Evolutionary conservation across 1,139 yeast genomes (phyloP).

Genomic region (Pichia sp.): DNA sequence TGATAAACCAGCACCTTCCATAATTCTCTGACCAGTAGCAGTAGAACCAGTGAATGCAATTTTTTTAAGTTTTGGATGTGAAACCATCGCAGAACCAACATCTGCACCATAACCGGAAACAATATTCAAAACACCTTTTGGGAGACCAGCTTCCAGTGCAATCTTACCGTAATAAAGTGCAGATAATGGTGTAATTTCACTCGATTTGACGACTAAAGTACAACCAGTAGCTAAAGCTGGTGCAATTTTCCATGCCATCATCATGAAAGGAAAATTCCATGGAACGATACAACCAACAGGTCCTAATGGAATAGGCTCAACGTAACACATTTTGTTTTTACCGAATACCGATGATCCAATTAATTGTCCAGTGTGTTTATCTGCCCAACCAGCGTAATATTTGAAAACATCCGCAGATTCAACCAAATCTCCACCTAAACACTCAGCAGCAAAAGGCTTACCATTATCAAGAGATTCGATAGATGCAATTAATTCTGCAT

Average conservation of each 20-base stretch:
- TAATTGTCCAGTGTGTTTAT: constrained; percentile 63
- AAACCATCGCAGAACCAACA: constrained; percentile 53
- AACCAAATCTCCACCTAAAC: constrained; percentile 43
- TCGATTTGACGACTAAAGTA: constrained; percentile 72
- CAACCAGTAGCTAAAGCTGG: constrained; percentile 83
- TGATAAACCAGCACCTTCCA: constrained; percentile 60
- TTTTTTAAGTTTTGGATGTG: constrained; percentile 57
- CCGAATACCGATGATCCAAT: constrained; percentile 34
- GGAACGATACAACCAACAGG: constrained; percentile 82
- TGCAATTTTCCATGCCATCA: constrained; percentile 75
- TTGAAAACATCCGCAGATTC: constrained; percentile 49
- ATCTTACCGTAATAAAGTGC: constrained; percentile 60
- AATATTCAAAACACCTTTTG: constrained; percentile 72
- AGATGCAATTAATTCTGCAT: constrained; percentile 43
- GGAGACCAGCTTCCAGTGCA: constrained; percentile 66
- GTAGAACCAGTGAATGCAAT: constrained; percentile 88
- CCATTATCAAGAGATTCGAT: constrained; percentile 58
- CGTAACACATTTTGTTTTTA: constrained; percentile 42
- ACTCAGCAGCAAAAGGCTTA: constrained; percentile 39
- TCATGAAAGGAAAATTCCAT: constrained; percentile 80
- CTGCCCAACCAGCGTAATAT: constrained; percentile 83
- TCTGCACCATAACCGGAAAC: constrained; percentile 62
- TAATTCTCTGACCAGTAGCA: constrained; percentile 68
- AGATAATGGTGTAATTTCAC: constrained; percentile 77
- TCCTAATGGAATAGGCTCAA: constrained; percentile 61